Conservation (phyloP, 2,329 filamentous ascomycete genomes). For the Cladosporium oxysporum region DNA sequence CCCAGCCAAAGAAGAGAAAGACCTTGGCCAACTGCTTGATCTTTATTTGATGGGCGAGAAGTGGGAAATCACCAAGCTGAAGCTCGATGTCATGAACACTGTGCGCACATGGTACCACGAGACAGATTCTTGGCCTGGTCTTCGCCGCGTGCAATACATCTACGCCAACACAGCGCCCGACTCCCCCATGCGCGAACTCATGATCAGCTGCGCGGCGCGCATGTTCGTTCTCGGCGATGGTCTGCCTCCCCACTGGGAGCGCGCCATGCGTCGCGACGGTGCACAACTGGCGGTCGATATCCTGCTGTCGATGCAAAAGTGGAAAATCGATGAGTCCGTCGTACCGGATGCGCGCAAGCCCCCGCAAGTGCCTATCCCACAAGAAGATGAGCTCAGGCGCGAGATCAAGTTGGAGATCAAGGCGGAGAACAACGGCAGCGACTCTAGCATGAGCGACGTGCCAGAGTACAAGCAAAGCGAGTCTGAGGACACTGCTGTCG, state of each 20-base stretch:
- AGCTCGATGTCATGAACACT: slow-evolving; percentile 51
- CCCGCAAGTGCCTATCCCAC: slow-evolving; percentile 41
- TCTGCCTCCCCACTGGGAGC: slow-evolving; percentile 57
- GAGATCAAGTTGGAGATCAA: slow-evolving; percentile 38
- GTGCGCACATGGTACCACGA: slow-evolving; percentile 55
- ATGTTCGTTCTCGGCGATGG: slow-evolving; percentile 53
- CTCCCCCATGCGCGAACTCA: slow-evolving; percentile 36
- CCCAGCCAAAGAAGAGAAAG: slow-evolving; percentile 51
- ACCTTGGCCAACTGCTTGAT: slow-evolving; percentile 53
- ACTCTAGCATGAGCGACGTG: slow-evolving; percentile 29
- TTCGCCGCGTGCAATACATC: slow-evolving; percentile 53
- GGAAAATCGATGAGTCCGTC: slow-evolving; percentile 51
- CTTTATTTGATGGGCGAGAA: slow-evolving; percentile 58
- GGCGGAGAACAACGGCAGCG: slow-evolving; percentile 27
- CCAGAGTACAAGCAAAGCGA: slow-evolving; percentile 25
- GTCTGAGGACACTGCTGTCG: slow-evolving; percentile 22
- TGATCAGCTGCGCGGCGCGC: slow-evolving; percentile 52
- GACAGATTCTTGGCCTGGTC: slow-evolving; percentile 54
- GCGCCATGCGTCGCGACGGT: slow-evolving; percentile 56
- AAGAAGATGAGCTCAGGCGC: slow-evolving; percentile 36
- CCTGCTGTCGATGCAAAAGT: slow-evolving; percentile 56
- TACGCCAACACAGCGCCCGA: slow-evolving; percentile 36
- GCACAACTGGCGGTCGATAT: slow-evolving; percentile 56
- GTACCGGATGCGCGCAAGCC: slow-evolving; percentile 54
- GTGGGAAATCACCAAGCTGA: slow-evolving; percentile 51